phyloP scores from a whole-genome alignment of 2,329 filamentous ascomycete genomes.

The Penicillium nordicum region DNA sequence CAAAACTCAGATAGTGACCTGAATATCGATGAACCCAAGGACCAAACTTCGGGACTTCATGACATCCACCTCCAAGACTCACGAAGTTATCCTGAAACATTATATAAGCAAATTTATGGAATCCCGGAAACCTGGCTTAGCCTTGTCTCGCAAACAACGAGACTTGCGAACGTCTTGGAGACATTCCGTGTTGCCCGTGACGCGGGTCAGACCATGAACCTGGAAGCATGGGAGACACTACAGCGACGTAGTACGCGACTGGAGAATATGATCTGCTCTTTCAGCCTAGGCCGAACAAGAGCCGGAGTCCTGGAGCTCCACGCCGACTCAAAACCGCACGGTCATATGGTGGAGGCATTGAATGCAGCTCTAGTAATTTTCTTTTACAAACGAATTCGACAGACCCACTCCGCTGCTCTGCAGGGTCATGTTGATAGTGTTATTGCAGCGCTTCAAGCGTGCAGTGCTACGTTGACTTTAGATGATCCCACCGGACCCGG shows the following conservation, averaged over 20 bases:
- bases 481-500: slow-evolving; percentile 22
- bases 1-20: too few relatives aligned
- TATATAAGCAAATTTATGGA: slow-evolving; percentile 44
- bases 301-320: slow-evolving; percentile 8
- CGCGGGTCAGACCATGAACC: slow-evolving; percentile 8
- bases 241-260: slow-evolving; percentile 29
- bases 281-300: slow-evolving; percentile 18
- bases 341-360: slow-evolving; percentile 40
- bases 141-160: slow-evolving; percentile 44
- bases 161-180: slow-evolving; percentile 40
- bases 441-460: slow-evolving; percentile 31
- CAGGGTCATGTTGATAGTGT: slow-evolving; percentile 39
- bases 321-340: slow-evolving; percentile 19
- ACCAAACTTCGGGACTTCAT: too few relatives aligned
- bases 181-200: slow-evolving; percentile 23
- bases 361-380: slow-evolving; percentile 42
- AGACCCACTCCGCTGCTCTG: slow-evolving; percentile 39
- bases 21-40: too few relatives aligned
- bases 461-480: slow-evolving; percentile 24
- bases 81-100: slow-evolving; percentile 20
- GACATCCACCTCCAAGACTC: too few relatives aligned
- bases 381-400: slow-evolving; percentile 42
- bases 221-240: slow-evolving; percentile 28
- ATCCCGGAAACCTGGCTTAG: slow-evolving; percentile 46
- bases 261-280: slow-evolving; percentile 37